A percentile compares a stretch with the other conserved stretches of the same genome.
Conservation (phyloP, 2,329 filamentous ascomycete species). For the Harringtonia lauricola region DNA sequence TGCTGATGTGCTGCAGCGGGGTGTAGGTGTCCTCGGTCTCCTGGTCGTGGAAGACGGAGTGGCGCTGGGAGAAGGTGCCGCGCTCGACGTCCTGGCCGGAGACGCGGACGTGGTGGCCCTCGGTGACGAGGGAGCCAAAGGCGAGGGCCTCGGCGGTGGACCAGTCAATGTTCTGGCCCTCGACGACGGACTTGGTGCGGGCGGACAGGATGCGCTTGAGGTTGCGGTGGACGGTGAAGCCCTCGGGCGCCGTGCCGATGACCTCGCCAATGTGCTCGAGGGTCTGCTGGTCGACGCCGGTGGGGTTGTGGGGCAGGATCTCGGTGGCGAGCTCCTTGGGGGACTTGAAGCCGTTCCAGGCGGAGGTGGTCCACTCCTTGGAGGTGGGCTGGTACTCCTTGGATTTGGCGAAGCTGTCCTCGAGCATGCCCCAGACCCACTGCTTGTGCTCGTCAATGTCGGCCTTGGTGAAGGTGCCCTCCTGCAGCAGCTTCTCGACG, state of each 20-base stretch:
- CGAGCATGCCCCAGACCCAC: conserved; percentile 99
- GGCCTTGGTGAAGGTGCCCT: conserved; percentile 92
- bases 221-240: conserved; percentile 86
- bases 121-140: conserved; percentile 80
- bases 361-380: conserved; percentile 97
- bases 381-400: conserved; percentile 95
- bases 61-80: conserved; percentile 97
- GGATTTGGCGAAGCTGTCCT: conserved; percentile 93
- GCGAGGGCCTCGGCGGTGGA: conserved; percentile 92
- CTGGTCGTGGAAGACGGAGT: conserved; percentile 96
- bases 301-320: conserved; percentile 83
- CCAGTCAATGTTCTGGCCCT: conserved; percentile 96
- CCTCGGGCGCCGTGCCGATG: conserved; percentile 70
- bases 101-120: conserved; percentile 94
- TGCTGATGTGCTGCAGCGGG: conserved; percentile 76
- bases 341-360: conserved; percentile 99
- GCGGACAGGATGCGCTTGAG: conserved; percentile 88
- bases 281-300: conserved; percentile 61
- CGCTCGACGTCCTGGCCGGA: conserved; percentile 98
- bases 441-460: conserved; percentile 98
- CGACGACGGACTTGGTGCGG: conserved; percentile 82
- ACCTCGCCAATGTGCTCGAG: conserved; percentile 73
- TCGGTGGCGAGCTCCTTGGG: conserved; percentile 95
- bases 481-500: conserved; percentile 77
- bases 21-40: conserved; percentile 89